phyloP scores from a whole-genome alignment of 345 rosid genomes.

The Gynandropsis gynandra region DNA sequence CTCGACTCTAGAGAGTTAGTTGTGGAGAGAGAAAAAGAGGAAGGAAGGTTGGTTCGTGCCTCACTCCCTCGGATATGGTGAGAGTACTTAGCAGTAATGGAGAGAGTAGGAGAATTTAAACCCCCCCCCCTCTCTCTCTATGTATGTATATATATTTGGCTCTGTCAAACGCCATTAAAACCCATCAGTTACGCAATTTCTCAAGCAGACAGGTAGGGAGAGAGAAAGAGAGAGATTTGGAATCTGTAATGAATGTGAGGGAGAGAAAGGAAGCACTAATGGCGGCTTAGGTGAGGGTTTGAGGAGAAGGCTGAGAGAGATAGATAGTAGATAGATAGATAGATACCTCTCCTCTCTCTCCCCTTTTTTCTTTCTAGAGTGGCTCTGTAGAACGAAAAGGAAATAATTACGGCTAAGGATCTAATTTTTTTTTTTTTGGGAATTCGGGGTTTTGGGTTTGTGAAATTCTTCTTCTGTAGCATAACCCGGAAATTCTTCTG shows the following conservation, averaged over 20 bases:
- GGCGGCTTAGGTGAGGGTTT: constrained; percentile 27
- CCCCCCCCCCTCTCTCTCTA: constrained; percentile 18
- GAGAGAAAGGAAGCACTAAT: constrained; percentile 20
- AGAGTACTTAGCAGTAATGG: constrained; percentile 34
- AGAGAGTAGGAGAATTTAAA: constrained; percentile 27
- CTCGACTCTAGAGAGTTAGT: constrained; percentile 20
- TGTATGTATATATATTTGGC: not conserved
- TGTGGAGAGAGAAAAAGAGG: constrained; percentile 14
- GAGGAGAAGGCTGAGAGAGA: constrained; percentile 15
- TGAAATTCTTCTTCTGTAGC: not conserved
- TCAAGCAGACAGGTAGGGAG: constrained; percentile 3
- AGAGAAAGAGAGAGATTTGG: constrained; percentile 11
- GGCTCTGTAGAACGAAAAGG: constrained; percentile 20
- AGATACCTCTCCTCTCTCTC: not conserved
- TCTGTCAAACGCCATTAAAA: constrained; percentile 29
- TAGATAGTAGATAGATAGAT: constrained; percentile 19
- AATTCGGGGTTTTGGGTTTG: not conserved
- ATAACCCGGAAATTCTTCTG: not conserved
- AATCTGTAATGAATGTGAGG: constrained; percentile 32
- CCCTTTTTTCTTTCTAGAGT: constrained; percentile 23
- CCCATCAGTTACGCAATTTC: constrained; percentile 30
- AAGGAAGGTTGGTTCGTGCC: constrained; percentile 26
- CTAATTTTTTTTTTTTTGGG: not conserved
- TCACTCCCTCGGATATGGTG: constrained; percentile 25
- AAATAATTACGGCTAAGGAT: constrained; percentile 23